Base-by-base conservation (phyloP, 306 rosid genomes). In the Elaeagnus macrophylla region DNA sequence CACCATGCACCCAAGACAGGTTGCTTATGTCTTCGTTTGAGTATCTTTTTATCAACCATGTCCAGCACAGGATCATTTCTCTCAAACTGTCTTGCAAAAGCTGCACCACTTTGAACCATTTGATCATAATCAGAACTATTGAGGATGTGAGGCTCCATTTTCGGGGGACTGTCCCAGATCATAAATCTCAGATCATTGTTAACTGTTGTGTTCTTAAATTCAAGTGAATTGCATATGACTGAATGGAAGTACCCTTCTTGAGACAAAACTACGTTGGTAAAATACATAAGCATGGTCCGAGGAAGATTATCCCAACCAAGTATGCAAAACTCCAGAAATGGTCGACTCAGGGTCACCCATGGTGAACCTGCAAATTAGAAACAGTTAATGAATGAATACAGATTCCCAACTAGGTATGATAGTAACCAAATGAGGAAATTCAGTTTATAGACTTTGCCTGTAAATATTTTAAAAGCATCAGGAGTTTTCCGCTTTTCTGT, bases 221-320 rank as follows among this genome's bases (percentile, higher is more conserved):
- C 79, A 0, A 57, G 65, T 39, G 88, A 67, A 72, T 81, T 86
- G 50, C 95, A 83, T 20, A 86, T 48, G 11, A 83, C 67, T 15
- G 83, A 83, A 61, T 86, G 95, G 80, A 86, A 83, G 67, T 86
- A 86, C 12, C 79, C 72, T 50, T 80, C 78, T 13, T 76, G 60
- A 25, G 95, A 85, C 67, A 76, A 80, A n/a, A 57, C 75, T 61
- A 77, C 69, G 56, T 84, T 88, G 77, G 61, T 82, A 68, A 79
- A 69, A 77, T 82, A 85, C 90, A 82, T 77, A 53, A 85, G 73
- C 9, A 82, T 63, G 51, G 47, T 77, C 68, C 95, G 77, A 8
- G 95, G 87, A 36, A 82, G 56, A 48, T 85, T 85, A 67, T 82
- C 95, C 90, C 89, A 82, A 11, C 87, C 95, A 17, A 50, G 52